Evolutionary conservation across 768 basidiomycete genomes (phyloP).

Genomic region (Hemileccinum rubropunctum): DNA sequence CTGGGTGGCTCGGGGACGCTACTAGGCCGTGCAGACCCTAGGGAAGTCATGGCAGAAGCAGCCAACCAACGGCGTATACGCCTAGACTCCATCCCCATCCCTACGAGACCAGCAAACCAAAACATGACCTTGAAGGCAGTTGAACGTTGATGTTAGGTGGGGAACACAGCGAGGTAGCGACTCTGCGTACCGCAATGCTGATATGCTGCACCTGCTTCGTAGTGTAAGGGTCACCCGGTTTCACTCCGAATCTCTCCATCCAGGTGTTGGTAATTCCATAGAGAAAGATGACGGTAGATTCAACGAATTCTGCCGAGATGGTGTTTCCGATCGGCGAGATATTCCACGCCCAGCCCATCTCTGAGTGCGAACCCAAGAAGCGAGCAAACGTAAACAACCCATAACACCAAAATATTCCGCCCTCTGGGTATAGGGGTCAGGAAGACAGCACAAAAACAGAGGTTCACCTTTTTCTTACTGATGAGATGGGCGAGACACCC

Average conservation of each 20-base stretch:
- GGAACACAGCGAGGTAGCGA: not conserved
- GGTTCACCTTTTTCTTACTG: conserved; percentile 48
- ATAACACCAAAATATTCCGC: conserved; percentile 90
- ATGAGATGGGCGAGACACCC: conserved; percentile 89
- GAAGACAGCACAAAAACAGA: not conserved
- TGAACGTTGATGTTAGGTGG: not conserved
- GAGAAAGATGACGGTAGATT: conserved; percentile 77
- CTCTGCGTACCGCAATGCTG: conserved; percentile 70
- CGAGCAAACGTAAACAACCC: conserved; percentile 88
- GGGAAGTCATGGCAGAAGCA: conserved; percentile 45
- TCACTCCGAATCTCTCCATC: conserved; percentile 94
- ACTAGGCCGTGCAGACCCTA: conserved; percentile 22
- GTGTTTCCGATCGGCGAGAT: conserved; percentile 47
- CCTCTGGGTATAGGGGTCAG: conserved; percentile 49
- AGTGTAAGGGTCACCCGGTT: conserved; percentile 77
- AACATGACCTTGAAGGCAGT: conserved; percentile 67
- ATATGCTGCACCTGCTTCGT: conserved; percentile 95
- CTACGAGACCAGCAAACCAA: conserved; percentile 88
- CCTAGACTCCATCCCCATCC: conserved; percentile 86
- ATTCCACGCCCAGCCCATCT: conserved; percentile 97
- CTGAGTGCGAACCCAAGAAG: conserved; percentile 86
- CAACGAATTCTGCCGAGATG: conserved; percentile 72
- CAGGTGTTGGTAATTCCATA: conserved; percentile 93
- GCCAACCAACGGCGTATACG: conserved; percentile 72
- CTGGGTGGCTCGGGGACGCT: conserved; percentile 63